Base-by-base conservation (phyloP, 2,329 filamentous ascomycete species). In the Emmonsiellopsis sp. region DNA sequence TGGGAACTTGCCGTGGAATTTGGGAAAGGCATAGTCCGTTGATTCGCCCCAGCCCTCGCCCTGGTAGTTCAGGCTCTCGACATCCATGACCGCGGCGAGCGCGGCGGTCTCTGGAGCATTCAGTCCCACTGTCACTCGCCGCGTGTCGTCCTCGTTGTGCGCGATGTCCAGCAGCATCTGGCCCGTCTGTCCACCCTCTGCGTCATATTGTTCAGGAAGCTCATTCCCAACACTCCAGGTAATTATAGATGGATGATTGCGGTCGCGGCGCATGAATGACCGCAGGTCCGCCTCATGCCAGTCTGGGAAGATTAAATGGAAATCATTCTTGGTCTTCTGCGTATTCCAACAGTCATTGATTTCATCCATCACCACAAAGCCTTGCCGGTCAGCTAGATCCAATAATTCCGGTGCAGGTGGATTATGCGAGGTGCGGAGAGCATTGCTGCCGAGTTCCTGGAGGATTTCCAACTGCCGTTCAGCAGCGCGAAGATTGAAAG, bases 181-280 rank as follows among this genome's bases (percentile, higher is more conserved):
- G 11, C 67, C 71, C 0, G 61, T 58, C 3, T 64, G 66, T 6
- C 70, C 69, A 2, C 64, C 56, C 42, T 64, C 55, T 38, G 65
- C 63, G 4, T 61, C 64, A n/a, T 60, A 57, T 63, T 81, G 77
- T 59, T 81, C 77, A 1, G 67, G 60, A 2, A 81, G 69, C 62
- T 81, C 79, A 60, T 82, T 82, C 2, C 79, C 78, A 50, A 76
- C 70, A 55, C 75, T 77, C 79, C 78, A 80, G 1, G 68, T 67
- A 31, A 78, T 67, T 20, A 81, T 65, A 1, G 78, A 79, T 2
- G 78, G 72, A 60, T 80, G 78, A 59, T 81, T 81, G 15, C 78
- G 69, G 61, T 81, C 79, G 7, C 78, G 73, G 3, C 77, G 72
- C 13, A 81, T 59, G 54, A 80, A 76, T 1, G 72, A 59, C 0